Evolutionary conservation across 345 rosid genomes (phyloP).

Genomic region (Lepidium sativum): DNA sequence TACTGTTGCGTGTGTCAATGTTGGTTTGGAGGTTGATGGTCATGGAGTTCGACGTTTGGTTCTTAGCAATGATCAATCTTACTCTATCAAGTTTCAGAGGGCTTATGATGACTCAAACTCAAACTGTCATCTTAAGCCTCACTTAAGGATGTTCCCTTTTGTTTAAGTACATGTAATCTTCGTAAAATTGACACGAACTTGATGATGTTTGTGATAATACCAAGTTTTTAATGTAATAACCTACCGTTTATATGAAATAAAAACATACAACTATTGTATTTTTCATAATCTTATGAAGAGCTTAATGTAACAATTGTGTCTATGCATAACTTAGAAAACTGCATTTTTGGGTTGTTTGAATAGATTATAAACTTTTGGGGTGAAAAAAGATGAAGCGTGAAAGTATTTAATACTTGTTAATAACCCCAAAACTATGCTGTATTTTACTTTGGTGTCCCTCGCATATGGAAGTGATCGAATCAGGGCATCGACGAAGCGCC

Average conservation of each 20-base stretch:
- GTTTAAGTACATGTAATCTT: neutral
- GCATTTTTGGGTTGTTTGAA: neutral
- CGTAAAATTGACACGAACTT: neutral
- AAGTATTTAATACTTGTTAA: neutral
- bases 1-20: constrained; percentile 2
- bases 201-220: neutral
- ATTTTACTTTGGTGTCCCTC: neutral
- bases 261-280: neutral
- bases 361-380: neutral
- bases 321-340: neutral
- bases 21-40: constrained; percentile 12
- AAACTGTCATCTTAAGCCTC: constrained; percentile 14
- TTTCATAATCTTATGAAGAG: neutral
- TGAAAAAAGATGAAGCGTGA: neutral
- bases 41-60: constrained; percentile 17
- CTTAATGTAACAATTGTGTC: neutral
- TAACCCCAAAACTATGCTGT: neutral
- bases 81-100: constrained; percentile 12
- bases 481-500: neutral
- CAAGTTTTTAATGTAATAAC: constrained; percentile 8
- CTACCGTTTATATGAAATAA: constrained; percentile 13
- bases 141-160: neutral
- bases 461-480: neutral
- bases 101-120: constrained; percentile 23
- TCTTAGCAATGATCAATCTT: constrained; percentile 11